Conservation (phyloP, 306 rosid genomes). For the Acacia melanoxylon region DNA sequence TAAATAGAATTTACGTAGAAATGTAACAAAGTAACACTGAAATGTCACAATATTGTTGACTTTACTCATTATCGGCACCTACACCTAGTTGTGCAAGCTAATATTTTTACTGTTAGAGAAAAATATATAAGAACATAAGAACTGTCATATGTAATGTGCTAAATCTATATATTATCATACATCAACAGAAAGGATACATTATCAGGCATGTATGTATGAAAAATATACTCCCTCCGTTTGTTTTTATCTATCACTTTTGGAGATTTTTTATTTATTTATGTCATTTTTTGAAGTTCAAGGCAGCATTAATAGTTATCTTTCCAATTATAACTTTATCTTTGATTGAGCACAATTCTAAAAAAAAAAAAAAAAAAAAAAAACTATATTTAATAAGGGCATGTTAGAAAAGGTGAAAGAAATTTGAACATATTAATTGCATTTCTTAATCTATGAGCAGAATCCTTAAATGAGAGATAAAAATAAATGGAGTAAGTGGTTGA, state of each 20-base stretch:
- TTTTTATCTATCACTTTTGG: neutral
- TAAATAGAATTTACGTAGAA: neutral
- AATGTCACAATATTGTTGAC: neutral
- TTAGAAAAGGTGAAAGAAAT: neutral
- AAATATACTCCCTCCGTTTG: neutral
- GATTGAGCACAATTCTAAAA: neutral
- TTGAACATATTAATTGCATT: neutral
- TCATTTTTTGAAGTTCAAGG: neutral
- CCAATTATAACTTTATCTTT: neutral
- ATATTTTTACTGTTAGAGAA: neutral
- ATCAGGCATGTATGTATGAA: neutral
- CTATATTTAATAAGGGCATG: neutral
- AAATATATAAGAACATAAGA: neutral
- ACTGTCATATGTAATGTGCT: neutral
- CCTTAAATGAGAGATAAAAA: neutral
- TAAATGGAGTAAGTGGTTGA: neutral
- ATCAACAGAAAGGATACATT: neutral
- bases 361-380: too few relatives aligned
- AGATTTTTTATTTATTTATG: too few relatives aligned
- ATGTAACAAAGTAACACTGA: neutral
- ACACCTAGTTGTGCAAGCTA: neutral
- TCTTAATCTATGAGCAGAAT: neutral
- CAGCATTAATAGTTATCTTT: neutral
- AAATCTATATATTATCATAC: neutral
- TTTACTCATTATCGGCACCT: neutral